These are phyloP conservation scores for Taiwanofungus camphoratus DNA, from an alignment of 1,284 basidiomycete species.

Conservation along the genomic window DNA sequence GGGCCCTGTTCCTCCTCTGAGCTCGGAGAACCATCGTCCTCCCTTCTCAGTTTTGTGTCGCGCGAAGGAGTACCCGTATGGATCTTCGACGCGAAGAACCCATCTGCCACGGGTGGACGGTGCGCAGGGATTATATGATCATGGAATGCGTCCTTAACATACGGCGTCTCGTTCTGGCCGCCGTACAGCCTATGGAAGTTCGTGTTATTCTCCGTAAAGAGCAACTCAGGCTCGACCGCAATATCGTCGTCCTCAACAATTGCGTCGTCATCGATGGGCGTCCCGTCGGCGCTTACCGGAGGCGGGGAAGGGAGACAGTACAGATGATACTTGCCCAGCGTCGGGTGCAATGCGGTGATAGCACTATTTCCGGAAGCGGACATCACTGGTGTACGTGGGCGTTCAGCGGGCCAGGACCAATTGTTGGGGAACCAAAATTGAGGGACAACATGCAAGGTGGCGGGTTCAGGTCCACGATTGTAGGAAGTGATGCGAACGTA, in stretches of 20 bases:
- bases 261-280: conserved; percentile 44
- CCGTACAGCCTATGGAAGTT: conserved; percentile 91
- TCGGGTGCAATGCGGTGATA: conserved; percentile 71
- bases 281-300: conserved; percentile 69
- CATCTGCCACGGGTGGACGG: conserved; percentile 45
- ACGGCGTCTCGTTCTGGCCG: conserved; percentile 76
- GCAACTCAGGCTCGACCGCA: conserved; percentile 72
- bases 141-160: conserved; percentile 98
- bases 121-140: conserved; percentile 90
- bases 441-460: conserved; percentile 92
- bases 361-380: conserved; percentile 55
- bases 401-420: conserved; percentile 91
- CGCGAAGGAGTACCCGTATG: conserved; percentile 43
- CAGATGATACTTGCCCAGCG: conserved; percentile 71
- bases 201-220: conserved; percentile 97
- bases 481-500: conserved; percentile 95
- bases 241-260: conserved; percentile 57
- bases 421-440: conserved; percentile 97
- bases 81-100: conserved; percentile 41
- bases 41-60: conserved; percentile 22
- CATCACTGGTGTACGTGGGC: conserved; percentile 74
- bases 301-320: conserved; percentile 92
- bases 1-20: conserved; percentile 39
- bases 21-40: conserved; percentile 21
- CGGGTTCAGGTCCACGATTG: conserved; percentile 93